Evolutionary conservation across 768 basidiomycete genomes (phyloP).

Genomic region (Mycena rebaudengoi): DNA sequence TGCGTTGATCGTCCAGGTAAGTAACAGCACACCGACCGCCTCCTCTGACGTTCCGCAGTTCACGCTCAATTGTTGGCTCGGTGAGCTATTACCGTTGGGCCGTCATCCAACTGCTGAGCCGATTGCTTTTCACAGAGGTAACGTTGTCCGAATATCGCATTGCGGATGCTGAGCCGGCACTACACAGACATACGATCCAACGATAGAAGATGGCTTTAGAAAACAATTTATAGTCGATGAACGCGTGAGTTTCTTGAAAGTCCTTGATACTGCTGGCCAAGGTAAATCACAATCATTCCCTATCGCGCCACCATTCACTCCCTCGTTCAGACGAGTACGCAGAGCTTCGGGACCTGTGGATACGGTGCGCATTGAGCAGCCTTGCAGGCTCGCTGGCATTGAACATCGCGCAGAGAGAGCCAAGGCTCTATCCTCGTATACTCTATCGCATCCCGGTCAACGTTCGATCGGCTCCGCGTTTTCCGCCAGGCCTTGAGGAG

Average conservation of each 20-base stretch:
- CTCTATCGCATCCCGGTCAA: too few species aligned
- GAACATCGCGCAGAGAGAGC: too few species aligned
- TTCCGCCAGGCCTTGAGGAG: too few species aligned
- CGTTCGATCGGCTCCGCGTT: too few species aligned
- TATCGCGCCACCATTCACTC: neutral
- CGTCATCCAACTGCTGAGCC: slow-evolving; percentile 6
- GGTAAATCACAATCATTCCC: slow-evolving; percentile 56
- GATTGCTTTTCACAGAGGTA: slow-evolving; percentile 11
- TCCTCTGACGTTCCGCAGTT: slow-evolving; percentile 60
- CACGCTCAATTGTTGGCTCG: slow-evolving; percentile 94
- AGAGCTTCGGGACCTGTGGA: slow-evolving; percentile 96
- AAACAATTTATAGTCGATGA: slow-evolving; percentile 95
- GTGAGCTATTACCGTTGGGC: slow-evolving; percentile 54
- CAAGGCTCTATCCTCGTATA: too few species aligned
- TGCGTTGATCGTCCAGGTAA: slow-evolving; percentile 90
- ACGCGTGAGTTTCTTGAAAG: slow-evolving; percentile 93
- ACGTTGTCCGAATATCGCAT: neutral
- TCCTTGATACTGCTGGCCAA: slow-evolving; percentile 97
- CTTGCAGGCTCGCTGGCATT: slow-evolving; percentile 14
- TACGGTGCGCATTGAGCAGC: slow-evolving; percentile 67
- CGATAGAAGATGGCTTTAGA: slow-evolving; percentile 97
- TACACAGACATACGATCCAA: slow-evolving; percentile 91
- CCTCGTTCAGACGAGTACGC: slow-evolving; percentile 86
- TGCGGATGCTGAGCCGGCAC: slow-evolving; percentile 21
- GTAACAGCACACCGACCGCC: slow-evolving; percentile 34